Conservation (phyloP, 2,329 filamentous ascomycete species). For the Alternaria rosae region DNA sequence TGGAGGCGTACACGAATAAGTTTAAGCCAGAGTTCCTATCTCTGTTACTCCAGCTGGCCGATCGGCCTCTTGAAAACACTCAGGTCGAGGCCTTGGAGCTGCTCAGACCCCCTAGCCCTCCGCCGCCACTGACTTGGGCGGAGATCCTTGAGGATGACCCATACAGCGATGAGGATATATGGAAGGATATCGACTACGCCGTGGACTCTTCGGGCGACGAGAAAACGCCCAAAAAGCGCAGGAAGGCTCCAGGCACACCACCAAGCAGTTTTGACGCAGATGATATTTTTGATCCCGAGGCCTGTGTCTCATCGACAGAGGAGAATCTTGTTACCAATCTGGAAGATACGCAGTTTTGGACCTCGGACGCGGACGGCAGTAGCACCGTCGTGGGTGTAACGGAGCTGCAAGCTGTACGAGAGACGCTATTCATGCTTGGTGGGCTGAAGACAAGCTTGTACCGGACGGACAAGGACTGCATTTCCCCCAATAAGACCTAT, state of each 20-base stretch:
- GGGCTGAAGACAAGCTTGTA: conserved; percentile 81
- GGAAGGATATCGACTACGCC: conserved; percentile 73
- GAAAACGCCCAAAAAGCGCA: conserved; percentile 41
- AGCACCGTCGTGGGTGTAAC: conserved; percentile 57
- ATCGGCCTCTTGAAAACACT: conserved; percentile 77
- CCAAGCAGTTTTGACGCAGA: conserved; percentile 51
- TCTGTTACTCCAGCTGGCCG: conserved; percentile 80
- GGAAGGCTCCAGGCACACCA: conserved; percentile 33
- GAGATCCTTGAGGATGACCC: conserved; percentile 80
- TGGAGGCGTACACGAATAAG: conserved; percentile 64
- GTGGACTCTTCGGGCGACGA: conserved; percentile 72
- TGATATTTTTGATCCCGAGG: conserved; percentile 44
- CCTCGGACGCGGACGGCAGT: conserved; percentile 13
- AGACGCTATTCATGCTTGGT: conserved; percentile 84
- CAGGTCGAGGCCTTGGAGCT: conserved; percentile 68
- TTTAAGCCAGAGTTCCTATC: conserved; percentile 83
- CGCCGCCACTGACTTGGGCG: conserved; percentile 72
- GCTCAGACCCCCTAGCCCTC: conserved; percentile 57
- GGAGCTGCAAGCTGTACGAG: conserved; percentile 77
- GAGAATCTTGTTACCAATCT: conserved; percentile 47
- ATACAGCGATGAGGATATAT: conserved; percentile 72
- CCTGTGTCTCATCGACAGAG: conserved; percentile 41
- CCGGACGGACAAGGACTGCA: conserved; percentile 40
- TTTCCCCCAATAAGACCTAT: conserved; percentile 49
- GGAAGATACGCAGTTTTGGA: conserved; percentile 59